These are phyloP conservation scores for Phytophthora agathidicida DNA, from an alignment of 352 stramenopile species.

Conservation along the genomic window DNA sequence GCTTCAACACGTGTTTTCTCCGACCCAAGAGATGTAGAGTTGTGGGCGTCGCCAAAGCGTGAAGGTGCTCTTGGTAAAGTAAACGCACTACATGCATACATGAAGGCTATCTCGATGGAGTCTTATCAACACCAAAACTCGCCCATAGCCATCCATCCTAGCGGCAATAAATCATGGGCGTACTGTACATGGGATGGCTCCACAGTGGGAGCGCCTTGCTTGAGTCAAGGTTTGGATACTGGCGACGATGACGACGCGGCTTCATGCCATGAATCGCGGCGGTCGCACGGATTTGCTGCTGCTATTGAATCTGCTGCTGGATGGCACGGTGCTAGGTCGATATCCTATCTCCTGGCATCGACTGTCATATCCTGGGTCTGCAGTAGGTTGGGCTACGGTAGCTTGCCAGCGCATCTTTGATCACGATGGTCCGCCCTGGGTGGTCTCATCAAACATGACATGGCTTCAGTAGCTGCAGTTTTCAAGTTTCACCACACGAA, in stretches of 20 bases:
- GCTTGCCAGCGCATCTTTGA: background rate
- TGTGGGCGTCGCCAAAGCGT: background rate
- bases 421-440: conserved; percentile 25
- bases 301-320: background rate
- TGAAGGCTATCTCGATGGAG: too few species aligned
- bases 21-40: conserved; percentile 5
- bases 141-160: background rate
- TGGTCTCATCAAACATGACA: conserved; percentile 5
- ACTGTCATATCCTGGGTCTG: too few species aligned
- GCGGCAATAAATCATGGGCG: background rate
- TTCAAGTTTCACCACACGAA: conserved; percentile 1
- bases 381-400: too few species aligned
- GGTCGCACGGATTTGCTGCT: background rate
- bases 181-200: background rate
- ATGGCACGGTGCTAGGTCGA: background rate
- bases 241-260: too few species aligned
- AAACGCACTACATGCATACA: too few species aligned
- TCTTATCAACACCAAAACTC: too few species aligned
- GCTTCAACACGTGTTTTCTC: conserved; percentile 25
- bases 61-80: too few species aligned
- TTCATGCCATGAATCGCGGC: too few species aligned
- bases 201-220: conserved; percentile 2
- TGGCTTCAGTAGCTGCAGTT: conserved; percentile 3
- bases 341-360: too few species aligned
- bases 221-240: background rate